Percentiles rank a stretch among this genome's conserved stretches.
Conservation (phyloP, 768 basidiomycete species). For the Trametes cingulata region DNA sequence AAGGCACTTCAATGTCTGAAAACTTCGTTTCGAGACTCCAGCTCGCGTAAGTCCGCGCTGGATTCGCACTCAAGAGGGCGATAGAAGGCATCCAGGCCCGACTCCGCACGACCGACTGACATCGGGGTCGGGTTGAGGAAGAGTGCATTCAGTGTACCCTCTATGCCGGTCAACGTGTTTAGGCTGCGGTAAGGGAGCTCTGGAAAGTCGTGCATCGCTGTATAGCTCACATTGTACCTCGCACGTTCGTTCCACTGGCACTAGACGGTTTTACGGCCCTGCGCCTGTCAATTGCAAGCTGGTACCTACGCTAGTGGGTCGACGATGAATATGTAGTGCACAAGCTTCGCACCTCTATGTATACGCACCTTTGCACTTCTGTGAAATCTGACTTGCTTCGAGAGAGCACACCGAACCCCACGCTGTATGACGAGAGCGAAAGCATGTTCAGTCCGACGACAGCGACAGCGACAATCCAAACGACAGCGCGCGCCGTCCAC, state of each 20-base stretch:
- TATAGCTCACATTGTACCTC: no score
- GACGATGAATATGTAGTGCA: no score
- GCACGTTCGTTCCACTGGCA: neutral
- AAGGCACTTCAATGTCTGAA: neutral
- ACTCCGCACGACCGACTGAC: neutral
- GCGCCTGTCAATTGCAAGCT: no score
- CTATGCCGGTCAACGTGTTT: neutral
- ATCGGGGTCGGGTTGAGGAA: neutral
- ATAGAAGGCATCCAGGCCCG: neutral
- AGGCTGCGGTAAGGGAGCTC: no score
- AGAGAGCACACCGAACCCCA: neutral
- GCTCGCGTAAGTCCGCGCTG: neutral
- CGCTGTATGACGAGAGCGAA: neutral
- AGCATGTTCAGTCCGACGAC: constrained; percentile 4
- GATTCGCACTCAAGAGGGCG: neutral
- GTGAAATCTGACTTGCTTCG: no score
- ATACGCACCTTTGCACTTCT: neutral
- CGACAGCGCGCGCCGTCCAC: neutral
- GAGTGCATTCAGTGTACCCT: no score
- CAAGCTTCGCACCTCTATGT: no score
- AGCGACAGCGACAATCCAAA: neutral
- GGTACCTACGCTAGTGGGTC: no score
- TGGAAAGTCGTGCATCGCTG: no score
- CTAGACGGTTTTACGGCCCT: neutral
- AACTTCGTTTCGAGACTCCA: no score